Evolutionary conservation across 73 alveolate genomes (phyloP), one percentile per base, ranked within the genome.

Genomic region (Stentor roeselii): DNA sequence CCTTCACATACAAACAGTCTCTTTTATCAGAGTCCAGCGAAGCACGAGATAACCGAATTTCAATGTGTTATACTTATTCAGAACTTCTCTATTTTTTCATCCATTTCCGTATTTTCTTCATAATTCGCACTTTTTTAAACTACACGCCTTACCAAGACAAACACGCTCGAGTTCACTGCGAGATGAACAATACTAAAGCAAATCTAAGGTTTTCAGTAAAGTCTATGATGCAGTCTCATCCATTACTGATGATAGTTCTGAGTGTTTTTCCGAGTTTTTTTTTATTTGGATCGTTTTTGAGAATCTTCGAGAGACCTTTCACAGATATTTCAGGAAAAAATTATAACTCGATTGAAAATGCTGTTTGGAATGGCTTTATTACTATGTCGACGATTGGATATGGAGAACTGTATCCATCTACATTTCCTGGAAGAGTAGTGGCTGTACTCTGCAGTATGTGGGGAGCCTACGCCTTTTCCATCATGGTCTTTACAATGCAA

Each of bases 301-400:
- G 78, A 6, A 60, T 60, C 4, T 60, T 60, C 30, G 78, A 60
- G 30, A 60, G 78, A 38, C 78, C 78, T 31, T 27, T 21, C 30
- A 38, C 78, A 21, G 86, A 80, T 3, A 78, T 60, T 67, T 76
- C 74, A 11, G 60, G 82, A 38, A 58, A 60, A 38, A 84, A 78
- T 31, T 90, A 75, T 59, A 88, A 87, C 36, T 67, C 82, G 58
- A 41, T 91, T 34, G 75, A 76, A 2, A 91, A 91, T 59, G 88
- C 91, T 3, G 39, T 86, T 3, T 91, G 96, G 94, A 84, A 82
- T 61, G 42, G 84, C 27, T 60, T 89, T 15, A 86, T 89, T 59
- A 91, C 96, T 42, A 89, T 91, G 93, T 76, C 91, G 35, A 91
- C 96, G 2, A 91, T 91, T 35, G 96, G 96, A 31, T 91, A 85